Conservation (phyloP, 2,329 filamentous ascomycete species). For the Phoma sp. region DNA sequence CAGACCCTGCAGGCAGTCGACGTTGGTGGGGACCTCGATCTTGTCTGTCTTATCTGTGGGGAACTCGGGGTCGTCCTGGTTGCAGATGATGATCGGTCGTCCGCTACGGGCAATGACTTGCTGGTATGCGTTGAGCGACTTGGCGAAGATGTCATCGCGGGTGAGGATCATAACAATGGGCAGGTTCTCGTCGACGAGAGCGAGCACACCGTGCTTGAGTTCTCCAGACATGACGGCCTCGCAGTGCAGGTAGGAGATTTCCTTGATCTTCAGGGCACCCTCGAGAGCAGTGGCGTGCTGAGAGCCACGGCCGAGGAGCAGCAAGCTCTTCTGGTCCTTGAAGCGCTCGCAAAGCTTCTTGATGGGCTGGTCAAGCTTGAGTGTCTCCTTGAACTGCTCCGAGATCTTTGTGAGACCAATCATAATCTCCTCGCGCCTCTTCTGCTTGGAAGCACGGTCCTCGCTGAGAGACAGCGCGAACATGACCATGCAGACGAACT, state of each 20-base stretch:
- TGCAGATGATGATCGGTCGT: slow-evolving; percentile 99
- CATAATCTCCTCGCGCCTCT: slow-evolving; percentile 94
- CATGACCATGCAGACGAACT: slow-evolving; percentile 99
- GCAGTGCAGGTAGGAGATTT: slow-evolving; percentile 99
- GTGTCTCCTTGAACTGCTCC: slow-evolving; percentile 87
- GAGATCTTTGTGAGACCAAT: slow-evolving; percentile 88
- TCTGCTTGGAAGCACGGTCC: slow-evolving; percentile 92
- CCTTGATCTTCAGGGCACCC: slow-evolving; percentile 98
- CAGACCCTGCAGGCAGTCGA: slow-evolving; percentile 93
- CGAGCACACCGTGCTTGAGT: slow-evolving; percentile 97
- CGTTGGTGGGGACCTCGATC: slow-evolving; percentile 96
- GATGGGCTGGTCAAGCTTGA: slow-evolving; percentile 90
- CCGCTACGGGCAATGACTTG: slow-evolving; percentile 97
- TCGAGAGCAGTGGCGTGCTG: slow-evolving; percentile 97
- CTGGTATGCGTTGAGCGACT: slow-evolving; percentile 99
- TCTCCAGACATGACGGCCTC: slow-evolving; percentile 99
- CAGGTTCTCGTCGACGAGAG: slow-evolving; percentile 95
- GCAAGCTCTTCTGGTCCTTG: slow-evolving; percentile 95
- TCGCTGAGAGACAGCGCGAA: slow-evolving; percentile 95
- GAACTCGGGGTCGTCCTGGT: slow-evolving; percentile 88
- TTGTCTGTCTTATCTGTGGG: slow-evolving; percentile 86
- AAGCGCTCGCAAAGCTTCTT: slow-evolving; percentile 94
- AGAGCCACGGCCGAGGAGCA: slow-evolving; percentile 91
- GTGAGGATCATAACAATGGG: slow-evolving; percentile 99
- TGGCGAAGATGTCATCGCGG: slow-evolving; percentile 93